Evolutionary conservation across 202 grass and related monocot species (phyloP), one percentile per base, ranked within the genome.

Genomic region (Zoysia matrella): DNA sequence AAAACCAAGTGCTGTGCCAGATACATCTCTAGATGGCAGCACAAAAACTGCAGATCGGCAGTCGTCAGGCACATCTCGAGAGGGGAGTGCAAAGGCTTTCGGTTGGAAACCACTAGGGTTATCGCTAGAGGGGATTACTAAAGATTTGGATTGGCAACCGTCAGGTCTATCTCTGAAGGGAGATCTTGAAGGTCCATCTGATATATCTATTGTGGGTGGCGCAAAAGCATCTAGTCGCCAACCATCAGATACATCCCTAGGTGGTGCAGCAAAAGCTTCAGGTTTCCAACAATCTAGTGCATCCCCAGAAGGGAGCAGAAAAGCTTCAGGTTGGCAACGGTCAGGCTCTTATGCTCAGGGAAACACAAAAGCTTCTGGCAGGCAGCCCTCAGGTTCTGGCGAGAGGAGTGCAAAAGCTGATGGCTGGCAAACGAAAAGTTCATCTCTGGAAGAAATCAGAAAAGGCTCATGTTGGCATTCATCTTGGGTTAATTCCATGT

Each of bases 401-500:
- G 82, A 81, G 11, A 68, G 67, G 30, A 49, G 52, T 57, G 46
- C 13, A 55, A 73, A 86, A 73, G 60, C 63, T 61, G 80, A 75
- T 16, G 83, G 46, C 56, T 61, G 78, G 78, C 79, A 39, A 65
- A 58, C 41, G 16, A 70, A 72, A 76, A 72, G 78, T 71, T 72
- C 70, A 5, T 80, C 84, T n/a, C 84, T 71, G 0, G 71, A 69
- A 40, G 72, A 71, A 6, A 41, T 11, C 47, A 76, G 43, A 75
- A 86, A 86, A 79, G 14, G 63, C 69, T 78, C 83, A 75, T 75
- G 84, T 52, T 60, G 55, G 54, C 62, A 49, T 78, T 65, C 70
- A 2, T 84, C 84, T 61, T 84, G 83, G 65, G 50, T 41, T 69
- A 77, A 82, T 78, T 88, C 72, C 45, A 67, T 39, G 50, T 77